phyloP scores from a whole-genome alignment of 441 rosid species.

The Populus hybrid region DNA sequence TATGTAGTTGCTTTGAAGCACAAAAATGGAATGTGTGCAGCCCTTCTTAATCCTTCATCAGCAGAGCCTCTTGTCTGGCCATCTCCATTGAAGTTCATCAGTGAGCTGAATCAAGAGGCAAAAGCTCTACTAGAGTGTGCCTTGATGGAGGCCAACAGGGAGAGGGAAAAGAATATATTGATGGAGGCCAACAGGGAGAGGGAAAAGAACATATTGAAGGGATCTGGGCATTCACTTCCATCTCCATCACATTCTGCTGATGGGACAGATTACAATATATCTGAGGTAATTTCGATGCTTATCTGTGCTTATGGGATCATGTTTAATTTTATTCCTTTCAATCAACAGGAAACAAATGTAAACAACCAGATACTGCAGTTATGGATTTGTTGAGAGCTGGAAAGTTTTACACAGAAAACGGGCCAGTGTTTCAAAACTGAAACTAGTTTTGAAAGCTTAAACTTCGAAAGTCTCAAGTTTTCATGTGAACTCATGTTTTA shows the following conservation, averaged over 20 bases:
- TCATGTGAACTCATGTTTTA: neutral
- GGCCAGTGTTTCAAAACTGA: neutral
- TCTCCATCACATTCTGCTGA: constrained; percentile 68
- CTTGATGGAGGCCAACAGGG: constrained; percentile 77
- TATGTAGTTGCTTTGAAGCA: constrained; percentile 72
- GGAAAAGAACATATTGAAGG: constrained; percentile 82
- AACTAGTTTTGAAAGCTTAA: neutral
- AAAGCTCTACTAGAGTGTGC: constrained; percentile 78
- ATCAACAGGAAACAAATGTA: neutral
- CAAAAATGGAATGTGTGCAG: constrained; percentile 84
- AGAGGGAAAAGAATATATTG: constrained; percentile 79
- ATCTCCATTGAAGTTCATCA: constrained; percentile 88
- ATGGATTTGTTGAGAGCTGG: neutral
- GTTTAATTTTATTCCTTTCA: neutral
- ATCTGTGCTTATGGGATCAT: neutral
- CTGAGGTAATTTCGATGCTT: constrained; percentile 62
- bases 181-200: constrained; percentile 86
- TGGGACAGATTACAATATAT: constrained; percentile 63
- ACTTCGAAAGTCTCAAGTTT: neutral
- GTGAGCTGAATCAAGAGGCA: constrained; percentile 86
- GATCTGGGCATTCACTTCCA: constrained; percentile 51
- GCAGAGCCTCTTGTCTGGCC: constrained; percentile 99
- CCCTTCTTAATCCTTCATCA: constrained; percentile 85
- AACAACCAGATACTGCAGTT: neutral
- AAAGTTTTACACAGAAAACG: neutral